A percentile compares a stretch with the other conserved stretches of the same genome.
These are phyloP conservation scores for Penicillium antarcticum DNA, from an alignment of 495 filamentous ascomycete species.

Conservation along the genomic window DNA sequence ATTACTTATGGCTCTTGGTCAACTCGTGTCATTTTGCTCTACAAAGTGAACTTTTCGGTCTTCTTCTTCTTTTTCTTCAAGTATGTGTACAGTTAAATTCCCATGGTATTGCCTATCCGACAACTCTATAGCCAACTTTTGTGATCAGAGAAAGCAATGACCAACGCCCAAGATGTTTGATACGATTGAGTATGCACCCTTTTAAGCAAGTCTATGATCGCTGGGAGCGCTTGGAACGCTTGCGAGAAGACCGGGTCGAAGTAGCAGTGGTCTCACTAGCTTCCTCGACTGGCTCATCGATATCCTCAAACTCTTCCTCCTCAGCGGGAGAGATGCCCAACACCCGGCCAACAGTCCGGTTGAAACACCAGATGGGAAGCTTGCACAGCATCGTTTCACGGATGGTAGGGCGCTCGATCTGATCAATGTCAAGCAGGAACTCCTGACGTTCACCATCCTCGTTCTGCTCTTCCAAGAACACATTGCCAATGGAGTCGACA, in stretches of 20 bases:
- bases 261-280: slow-evolving; percentile 24
- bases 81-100: slow-evolving; percentile 6
- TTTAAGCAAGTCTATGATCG: slow-evolving; percentile 19
- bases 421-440: slow-evolving; percentile 75
- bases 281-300: slow-evolving; percentile 29
- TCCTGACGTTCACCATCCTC: slow-evolving; percentile 81
- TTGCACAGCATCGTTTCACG: slow-evolving; percentile 67
- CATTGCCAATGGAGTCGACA: slow-evolving; percentile 86
- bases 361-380: slow-evolving; percentile 64
- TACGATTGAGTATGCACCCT: not conserved
- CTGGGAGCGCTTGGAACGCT: slow-evolving; percentile 34
- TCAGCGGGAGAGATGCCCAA: slow-evolving; percentile 34
- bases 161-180: not conserved
- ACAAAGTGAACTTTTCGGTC: not conserved
- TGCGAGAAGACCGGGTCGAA: slow-evolving; percentile 22
- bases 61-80: too few relatives aligned
- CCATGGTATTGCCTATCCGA: not conserved
- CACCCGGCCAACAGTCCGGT: slow-evolving; percentile 53
- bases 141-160: not conserved
- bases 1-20: too few relatives aligned
- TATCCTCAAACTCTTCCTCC: slow-evolving; percentile 27
- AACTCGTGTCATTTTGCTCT: not conserved
- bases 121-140: slow-evolving; percentile 1
- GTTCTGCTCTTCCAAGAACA: slow-evolving; percentile 85
- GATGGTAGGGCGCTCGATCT: slow-evolving; percentile 62